Conservation (phyloP, 2,329 filamentous ascomycete species). For the Xylariaceae sp. region DNA sequence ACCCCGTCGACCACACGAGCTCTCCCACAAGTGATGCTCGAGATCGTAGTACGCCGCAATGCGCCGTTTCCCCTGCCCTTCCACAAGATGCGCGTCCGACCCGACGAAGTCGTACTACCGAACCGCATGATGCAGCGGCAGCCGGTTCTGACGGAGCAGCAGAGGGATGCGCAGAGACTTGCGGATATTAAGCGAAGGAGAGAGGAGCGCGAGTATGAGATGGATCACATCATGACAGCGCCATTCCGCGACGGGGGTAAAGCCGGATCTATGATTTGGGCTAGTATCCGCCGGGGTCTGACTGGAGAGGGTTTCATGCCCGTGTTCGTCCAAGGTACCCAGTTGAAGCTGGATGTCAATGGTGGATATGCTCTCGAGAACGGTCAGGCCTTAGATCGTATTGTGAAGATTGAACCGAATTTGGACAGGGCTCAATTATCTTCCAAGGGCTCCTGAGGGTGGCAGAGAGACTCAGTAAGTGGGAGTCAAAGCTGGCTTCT, state of each 20-base stretch:
- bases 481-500: not conserved
- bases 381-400: constrained; percentile 56
- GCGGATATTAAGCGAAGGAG: constrained; percentile 38
- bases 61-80: constrained; percentile 42
- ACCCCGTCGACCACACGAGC: not conserved
- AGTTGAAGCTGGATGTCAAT: constrained; percentile 58
- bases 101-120: constrained; percentile 37
- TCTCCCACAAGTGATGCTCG: constrained; percentile 41
- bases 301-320: constrained; percentile 56
- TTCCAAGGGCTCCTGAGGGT: constrained; percentile 1
- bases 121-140: constrained; percentile 33
- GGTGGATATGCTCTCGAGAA: constrained; percentile 58
- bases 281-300: constrained; percentile 48
- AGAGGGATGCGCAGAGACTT: constrained; percentile 30
- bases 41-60: constrained; percentile 51
- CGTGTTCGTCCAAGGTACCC: constrained; percentile 45
- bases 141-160: constrained; percentile 16
- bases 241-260: constrained; percentile 52
- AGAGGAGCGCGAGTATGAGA: constrained; percentile 48
- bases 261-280: constrained; percentile 41
- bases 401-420: constrained; percentile 41
- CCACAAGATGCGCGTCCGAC: constrained; percentile 41
- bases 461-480: not conserved
- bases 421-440: constrained; percentile 9
- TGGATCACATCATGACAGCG: constrained; percentile 54